phyloP scores from a whole-genome alignment of 768 basidiomycete species.

The Neoboletus subvelutipes region DNA sequence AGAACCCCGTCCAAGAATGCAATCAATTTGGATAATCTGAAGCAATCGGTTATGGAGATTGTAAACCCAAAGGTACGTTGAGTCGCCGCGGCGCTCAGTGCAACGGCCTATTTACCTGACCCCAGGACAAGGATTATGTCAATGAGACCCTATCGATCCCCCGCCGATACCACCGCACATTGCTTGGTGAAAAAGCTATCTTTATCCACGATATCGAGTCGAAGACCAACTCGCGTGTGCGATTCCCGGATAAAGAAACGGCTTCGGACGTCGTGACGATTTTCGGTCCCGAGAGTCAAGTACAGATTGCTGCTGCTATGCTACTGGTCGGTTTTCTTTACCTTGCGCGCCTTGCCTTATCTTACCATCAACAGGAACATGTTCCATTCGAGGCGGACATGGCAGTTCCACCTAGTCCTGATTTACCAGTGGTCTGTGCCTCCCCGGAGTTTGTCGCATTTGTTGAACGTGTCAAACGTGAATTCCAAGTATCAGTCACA shows the following conservation, averaged over 20 bases:
- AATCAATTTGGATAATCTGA: slow-evolving; percentile 90
- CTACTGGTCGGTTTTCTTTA: slow-evolving; percentile 60
- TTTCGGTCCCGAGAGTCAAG: slow-evolving; percentile 95
- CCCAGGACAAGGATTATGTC: slow-evolving; percentile 93
- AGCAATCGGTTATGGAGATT: slow-evolving; percentile 95
- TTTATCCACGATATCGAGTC: slow-evolving; percentile 96
- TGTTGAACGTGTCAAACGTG: slow-evolving; percentile 88
- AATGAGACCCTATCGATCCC: slow-evolving; percentile 93
- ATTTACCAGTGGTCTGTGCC: slow-evolving; percentile 70
- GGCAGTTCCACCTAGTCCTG: slow-evolving; percentile 80
- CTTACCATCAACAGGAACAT: slow-evolving; percentile 65
- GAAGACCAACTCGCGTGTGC: slow-evolving; percentile 91
- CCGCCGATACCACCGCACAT: slow-evolving; percentile 89
- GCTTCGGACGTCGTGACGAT: slow-evolving; percentile 96
- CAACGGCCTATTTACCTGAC: slow-evolving; percentile 1
- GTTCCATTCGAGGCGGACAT: slow-evolving; percentile 96
- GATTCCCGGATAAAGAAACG: slow-evolving; percentile 90
- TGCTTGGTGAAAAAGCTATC: slow-evolving; percentile 94
- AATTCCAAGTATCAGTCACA: slow-evolving; percentile 87
- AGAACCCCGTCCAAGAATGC: slow-evolving; percentile 98
- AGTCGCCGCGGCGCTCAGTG: background rate
- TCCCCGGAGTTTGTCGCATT: slow-evolving; percentile 85
- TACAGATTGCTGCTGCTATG: slow-evolving; percentile 96
- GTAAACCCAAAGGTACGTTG: slow-evolving; percentile 86
- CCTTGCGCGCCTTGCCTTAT: background rate